Conservation (phyloP, 768 basidiomycete genomes). For the Agaricus subrufescens region DNA sequence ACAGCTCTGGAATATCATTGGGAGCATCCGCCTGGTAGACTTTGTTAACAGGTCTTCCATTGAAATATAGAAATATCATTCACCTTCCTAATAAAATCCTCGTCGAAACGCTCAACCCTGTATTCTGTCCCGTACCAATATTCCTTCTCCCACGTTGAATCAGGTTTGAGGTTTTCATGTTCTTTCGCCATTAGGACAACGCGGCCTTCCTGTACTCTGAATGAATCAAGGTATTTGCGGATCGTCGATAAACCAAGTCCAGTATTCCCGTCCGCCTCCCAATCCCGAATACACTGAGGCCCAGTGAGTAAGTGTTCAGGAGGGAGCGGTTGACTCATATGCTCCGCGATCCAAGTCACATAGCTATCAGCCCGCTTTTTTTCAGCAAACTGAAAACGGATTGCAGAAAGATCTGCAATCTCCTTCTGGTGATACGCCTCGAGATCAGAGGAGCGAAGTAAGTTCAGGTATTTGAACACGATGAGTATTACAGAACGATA, state of each 20-base stretch:
- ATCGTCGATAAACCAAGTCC: constrained; percentile 45
- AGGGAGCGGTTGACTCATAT: constrained; percentile 80
- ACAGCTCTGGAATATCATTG: constrained; percentile 64
- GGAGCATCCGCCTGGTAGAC: constrained; percentile 51
- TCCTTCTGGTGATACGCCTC: constrained; percentile 74
- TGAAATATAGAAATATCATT: not conserved
- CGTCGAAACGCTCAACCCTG: constrained; percentile 63
- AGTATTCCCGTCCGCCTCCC: constrained; percentile 47
- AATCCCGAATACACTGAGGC: constrained; percentile 68
- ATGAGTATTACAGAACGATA: constrained; percentile 67
- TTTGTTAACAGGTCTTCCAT: not conserved
- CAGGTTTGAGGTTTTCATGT: constrained; percentile 40
- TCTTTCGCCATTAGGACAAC: constrained; percentile 80
- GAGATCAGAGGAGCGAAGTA: constrained; percentile 59
- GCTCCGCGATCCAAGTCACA: constrained; percentile 68
- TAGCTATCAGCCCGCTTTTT: constrained; percentile 78
- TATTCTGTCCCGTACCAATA: constrained; percentile 93
- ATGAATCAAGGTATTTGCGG: constrained; percentile 52
- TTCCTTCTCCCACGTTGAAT: constrained; percentile 64
- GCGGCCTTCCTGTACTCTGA: constrained; percentile 56
- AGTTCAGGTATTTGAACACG: constrained; percentile 74
- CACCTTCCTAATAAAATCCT: constrained; percentile 54
- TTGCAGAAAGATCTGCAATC: constrained; percentile 61
- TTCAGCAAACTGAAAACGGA: constrained; percentile 83
- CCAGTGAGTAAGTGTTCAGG: constrained; percentile 69